Evolutionary conservation across 768 basidiomycete species (phyloP), one percentile per base, ranked within the genome.

Genomic region (Boletus pseudo-olivaceus): DNA sequence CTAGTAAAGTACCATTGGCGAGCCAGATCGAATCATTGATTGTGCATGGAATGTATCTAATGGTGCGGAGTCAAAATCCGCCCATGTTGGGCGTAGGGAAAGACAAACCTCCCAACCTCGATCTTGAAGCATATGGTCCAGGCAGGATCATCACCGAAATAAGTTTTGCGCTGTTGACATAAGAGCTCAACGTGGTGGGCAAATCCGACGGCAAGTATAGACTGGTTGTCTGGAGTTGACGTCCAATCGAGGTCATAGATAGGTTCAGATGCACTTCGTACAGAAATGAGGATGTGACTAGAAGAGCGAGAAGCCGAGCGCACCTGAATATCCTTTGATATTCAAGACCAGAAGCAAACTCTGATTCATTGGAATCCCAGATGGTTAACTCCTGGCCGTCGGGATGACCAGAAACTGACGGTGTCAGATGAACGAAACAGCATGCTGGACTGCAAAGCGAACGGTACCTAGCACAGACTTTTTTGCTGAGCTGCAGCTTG

Each of bases 281-380:
- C 27, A 14, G 27, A 34, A 23, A 50, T 60, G 17, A 53, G 49
- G 15, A 23, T 39, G 14, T 44, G 9, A n/a, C 17, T n/a, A 26
- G 9, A 41, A 40, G 14, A 38, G 17, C 17, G 19, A 42, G 20
- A 40, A 32, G 15, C 32, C 7, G 32, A 38, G 59, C 76, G 59
- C 63, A 91, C 90, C 75, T 77, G 56, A 82, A 85, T 14, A 82
- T 68, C 37, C 78, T 76, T 39, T 78, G 76, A 65, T 86, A 88
- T 69, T 97, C 95, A 45, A 95, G 74, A 3, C 95, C 95, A 5
- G 89, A 87, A 8, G 92, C 85, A 69, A 98, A 98, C 69, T 96
- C 91, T 17, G 90, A 94, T 69, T 90, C 90, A 48, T 88, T 88
- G 0, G 94, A 97, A 70, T 98, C 93, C 96, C 96, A 98, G 17